Base-by-base conservation (phyloP, 2,329 filamentous ascomycete species). In the Colletotrichum horii region DNA sequence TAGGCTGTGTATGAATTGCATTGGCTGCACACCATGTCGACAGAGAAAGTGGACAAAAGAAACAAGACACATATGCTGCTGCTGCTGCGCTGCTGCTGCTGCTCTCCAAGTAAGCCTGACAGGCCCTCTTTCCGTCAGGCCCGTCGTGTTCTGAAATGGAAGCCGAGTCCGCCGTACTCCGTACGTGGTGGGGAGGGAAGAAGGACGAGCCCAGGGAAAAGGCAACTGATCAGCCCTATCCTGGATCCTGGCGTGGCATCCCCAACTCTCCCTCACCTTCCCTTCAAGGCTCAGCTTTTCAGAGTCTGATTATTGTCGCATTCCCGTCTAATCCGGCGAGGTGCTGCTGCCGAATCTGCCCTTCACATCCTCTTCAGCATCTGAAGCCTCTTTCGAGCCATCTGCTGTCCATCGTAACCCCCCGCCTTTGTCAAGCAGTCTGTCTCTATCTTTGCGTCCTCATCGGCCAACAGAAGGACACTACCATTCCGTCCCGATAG, bases 171-270 rank as follows among this genome's bases (percentile, higher is more conserved):
- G 34, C 65, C 65, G 48, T 56, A 48, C 24, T 66, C 30, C 58
- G 58, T 24, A 60, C 22, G 32, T 38, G 34, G 48, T 67, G 65
- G 43, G 48, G 48, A 34, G 28, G 28, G 30, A 22, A 36, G 22
- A 66, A 28, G 28, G 58, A 19, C 28, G 19, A 24, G 62, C 22
- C 38, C 16, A 38, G 62, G 19, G 38, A 66, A 52, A 66, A 65
- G 60, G 61, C 24, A 75, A 71, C 55, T 71, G 22, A 75, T 75
- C 72, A 71, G 72, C 72, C 72, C 68, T 75, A 75, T 75, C 72
- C 68, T 71, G 61, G 72, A 71, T 75, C 72, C 68, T 71, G 61
- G 72, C 61, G 68, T 71, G 68, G 28, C 52, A 71, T 71, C 61
- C 68, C 28, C 11, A 43, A 70, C 58, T 74, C 66, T 34, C 48